Conservation (phyloP, 2,329 filamentous ascomycete species). For the Ceratocystiopsis sp. region DNA sequence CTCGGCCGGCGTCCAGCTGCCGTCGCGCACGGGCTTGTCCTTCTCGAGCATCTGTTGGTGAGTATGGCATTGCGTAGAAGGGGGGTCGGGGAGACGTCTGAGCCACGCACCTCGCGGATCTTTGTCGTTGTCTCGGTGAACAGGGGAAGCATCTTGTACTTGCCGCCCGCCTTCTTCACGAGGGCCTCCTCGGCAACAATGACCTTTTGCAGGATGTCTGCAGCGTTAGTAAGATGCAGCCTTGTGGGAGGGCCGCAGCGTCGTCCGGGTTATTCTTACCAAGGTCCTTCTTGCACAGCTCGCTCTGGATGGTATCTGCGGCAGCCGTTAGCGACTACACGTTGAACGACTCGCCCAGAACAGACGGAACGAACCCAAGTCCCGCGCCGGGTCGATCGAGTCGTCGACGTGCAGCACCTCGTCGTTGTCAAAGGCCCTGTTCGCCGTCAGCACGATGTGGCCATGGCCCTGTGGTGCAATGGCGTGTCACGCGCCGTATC, state of each 20-base stretch:
- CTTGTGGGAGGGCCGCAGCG: no score
- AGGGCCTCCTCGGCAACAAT: constrained; percentile 22
- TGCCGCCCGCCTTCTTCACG: constrained; percentile 25
- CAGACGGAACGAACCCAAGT: constrained; percentile 18
- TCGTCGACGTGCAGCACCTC: constrained; percentile 29
- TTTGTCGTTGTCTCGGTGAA: constrained; percentile 26
- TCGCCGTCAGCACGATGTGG: background rate
- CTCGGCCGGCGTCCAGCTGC: constrained; percentile 24
- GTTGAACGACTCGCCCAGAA: no score
- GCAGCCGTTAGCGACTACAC: background rate
- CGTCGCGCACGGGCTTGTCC: constrained; percentile 24
- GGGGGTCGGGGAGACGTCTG: constrained; percentile 1
- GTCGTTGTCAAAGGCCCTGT: constrained; percentile 26
- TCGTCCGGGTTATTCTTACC: no score
- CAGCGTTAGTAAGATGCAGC: no score
- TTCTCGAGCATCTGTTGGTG: constrained; percentile 19
- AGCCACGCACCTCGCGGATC: constrained; percentile 17
- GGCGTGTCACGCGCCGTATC: background rate
- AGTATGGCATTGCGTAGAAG: background rate
- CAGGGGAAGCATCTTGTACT: constrained; percentile 27
- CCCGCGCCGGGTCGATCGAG: constrained; percentile 26
- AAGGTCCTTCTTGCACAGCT: constrained; percentile 25
- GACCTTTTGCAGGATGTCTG: constrained; percentile 22
- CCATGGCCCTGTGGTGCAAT: no score
- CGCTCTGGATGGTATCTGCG: constrained; percentile 21